A percentile compares a stretch with the other conserved stretches of the same genome.
These are phyloP conservation scores for Raffaelea arxii DNA, from an alignment of 2,329 filamentous ascomycete genomes.

Conservation along the genomic window DNA sequence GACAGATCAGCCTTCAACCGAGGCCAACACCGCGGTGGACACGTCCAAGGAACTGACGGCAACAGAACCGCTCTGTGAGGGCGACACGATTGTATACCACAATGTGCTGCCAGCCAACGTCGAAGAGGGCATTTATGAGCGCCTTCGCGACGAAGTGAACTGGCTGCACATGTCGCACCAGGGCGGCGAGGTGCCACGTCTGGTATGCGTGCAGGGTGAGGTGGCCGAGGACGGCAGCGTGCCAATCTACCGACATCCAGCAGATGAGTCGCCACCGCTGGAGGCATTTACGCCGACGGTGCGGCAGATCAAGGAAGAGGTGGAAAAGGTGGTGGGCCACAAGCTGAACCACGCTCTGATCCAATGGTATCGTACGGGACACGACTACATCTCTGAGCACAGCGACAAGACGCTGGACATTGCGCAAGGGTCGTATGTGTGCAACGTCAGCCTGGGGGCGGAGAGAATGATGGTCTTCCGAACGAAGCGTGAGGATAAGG, in stretches of 20 bases:
- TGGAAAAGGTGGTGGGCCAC: conserved; percentile 68
- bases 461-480: conserved; percentile 83
- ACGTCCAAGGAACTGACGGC: conserved; percentile 11
- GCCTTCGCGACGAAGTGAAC: conserved; percentile 61
- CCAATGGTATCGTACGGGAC: conserved; percentile 81
- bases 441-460: conserved; percentile 89
- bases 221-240: conserved; percentile 59
- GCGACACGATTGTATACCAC: conserved; percentile 67
- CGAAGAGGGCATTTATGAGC: conserved; percentile 54
- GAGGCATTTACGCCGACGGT: conserved; percentile 68
- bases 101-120: conserved; percentile 54
- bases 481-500: conserved; percentile 57
- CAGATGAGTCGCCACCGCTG: conserved; percentile 75
- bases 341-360: conserved; percentile 85
- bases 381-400: conserved; percentile 91
- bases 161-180: conserved; percentile 94
- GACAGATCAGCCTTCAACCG: too few species aligned
- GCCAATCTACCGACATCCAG: conserved; percentile 90
- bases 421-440: conserved; percentile 67
- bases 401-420: conserved; percentile 97
- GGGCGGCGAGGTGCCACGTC: conserved; percentile 79
- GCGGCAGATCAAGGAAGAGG: conserved; percentile 52
- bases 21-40: background rate
- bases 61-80: conserved; percentile 58
- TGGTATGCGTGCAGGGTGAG: conserved; percentile 80